Conservation (phyloP, 352 stramenopile species). For the Phytopythium sindhum region DNA sequence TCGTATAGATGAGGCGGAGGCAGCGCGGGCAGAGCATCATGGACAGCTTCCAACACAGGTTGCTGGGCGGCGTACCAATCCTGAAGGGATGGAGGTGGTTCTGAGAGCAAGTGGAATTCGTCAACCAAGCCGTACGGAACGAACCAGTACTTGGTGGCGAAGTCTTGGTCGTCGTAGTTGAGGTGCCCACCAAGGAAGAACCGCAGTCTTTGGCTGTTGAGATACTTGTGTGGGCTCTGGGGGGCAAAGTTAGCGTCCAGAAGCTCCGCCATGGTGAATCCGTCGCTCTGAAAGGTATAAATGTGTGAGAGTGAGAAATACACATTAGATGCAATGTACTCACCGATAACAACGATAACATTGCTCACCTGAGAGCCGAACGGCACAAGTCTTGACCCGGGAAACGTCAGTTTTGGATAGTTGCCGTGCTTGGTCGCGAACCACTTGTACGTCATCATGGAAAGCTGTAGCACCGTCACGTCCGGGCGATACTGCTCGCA, state of each 20-base stretch:
- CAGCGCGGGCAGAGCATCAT: constrained; percentile 33
- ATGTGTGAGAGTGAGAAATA: background rate
- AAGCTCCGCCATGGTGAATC: constrained; percentile 43
- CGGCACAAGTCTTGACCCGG: constrained; percentile 39
- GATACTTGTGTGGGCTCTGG: background rate
- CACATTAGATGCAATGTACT: background rate
- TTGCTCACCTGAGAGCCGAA: constrained; percentile 26
- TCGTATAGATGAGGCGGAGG: constrained; percentile 75
- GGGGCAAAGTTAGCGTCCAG: constrained; percentile 37
- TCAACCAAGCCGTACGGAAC: constrained; percentile 53
- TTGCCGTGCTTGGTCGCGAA: constrained; percentile 65
- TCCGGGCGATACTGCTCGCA: constrained; percentile 78
- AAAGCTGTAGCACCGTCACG: constrained; percentile 85
- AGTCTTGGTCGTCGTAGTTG: constrained; percentile 60
- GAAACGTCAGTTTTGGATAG: constrained; percentile 70
- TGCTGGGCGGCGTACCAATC: constrained; percentile 48
- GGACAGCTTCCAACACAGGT: constrained; percentile 32
- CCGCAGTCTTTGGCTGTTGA: constrained; percentile 14
- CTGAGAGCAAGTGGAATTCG: constrained; percentile 34
- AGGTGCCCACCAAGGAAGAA: constrained; percentile 87
- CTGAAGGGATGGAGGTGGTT: constrained; percentile 17
- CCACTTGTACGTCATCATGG: constrained; percentile 90
- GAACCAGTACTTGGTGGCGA: constrained; percentile 44
- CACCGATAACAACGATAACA: background rate
- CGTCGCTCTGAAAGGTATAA: constrained; percentile 27